Base-by-base conservation (phyloP, 2,329 filamentous ascomycete genomes). In the Talaromyces sp. region DNA sequence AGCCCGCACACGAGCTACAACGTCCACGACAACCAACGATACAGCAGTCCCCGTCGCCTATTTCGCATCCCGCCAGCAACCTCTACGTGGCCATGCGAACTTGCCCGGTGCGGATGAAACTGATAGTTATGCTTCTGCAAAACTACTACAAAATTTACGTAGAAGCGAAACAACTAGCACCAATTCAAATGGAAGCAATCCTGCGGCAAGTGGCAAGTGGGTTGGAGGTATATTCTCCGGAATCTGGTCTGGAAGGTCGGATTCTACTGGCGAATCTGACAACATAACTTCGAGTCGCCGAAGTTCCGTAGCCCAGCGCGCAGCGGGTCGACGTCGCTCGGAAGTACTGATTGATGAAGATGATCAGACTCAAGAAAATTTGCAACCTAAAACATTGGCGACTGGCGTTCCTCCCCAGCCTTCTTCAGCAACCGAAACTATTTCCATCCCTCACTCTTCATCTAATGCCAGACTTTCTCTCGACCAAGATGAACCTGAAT, bases 241-340 rank as follows among this genome's bases (percentile, higher is more conserved):
- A 2, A 80, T 87, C 65, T 87, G 85, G 85, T 81, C 77, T 68
- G 76, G 79, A 41, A 81, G 79, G 16, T 80, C 82, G 58, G 80
- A 79, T 54, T 83, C 83, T 2, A 81, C 83, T 49, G 41, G 57
- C 27, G 62, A 52, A 19, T 22, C 57, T 9, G 62, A 50, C 13
- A 54, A 39, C 22, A n/a, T 16, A 8, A 33, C 27, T n/a, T 50
- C 65, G 31, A 16, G 33, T 45, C 62, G 65, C 14, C 65, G 65
- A 50, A 37, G 39, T 27, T 66, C 62, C 3, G n/a, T 63, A 31
- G 49, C 47, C 16, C 45, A 66, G 37, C 59, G 47, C 27, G 35
- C 33, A 37, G 24, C 62, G 22, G 47, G 31, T 33, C 45, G 56
- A 10, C 37, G 52, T 41, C 65, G 6, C 11, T 49, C 61, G 24